These are phyloP conservation scores for Macrophomina phaseolina DNA, from an alignment of 2,329 filamentous ascomycete species.

Conservation along the genomic window DNA sequence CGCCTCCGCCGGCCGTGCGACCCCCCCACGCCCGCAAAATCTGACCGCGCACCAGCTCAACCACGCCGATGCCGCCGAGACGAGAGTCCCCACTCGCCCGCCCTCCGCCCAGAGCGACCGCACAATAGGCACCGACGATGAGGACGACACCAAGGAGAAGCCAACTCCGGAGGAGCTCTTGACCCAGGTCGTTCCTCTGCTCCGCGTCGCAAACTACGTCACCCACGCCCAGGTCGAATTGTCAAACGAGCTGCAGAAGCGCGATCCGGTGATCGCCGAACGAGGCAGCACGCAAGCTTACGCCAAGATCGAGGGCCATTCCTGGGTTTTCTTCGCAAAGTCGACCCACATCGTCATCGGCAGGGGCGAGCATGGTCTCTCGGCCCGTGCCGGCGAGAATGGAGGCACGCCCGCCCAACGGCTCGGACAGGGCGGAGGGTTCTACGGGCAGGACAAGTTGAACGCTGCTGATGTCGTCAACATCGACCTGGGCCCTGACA, in stretches of 20 bases:
- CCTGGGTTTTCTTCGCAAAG: conserved; percentile 85
- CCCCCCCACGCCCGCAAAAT: neutral
- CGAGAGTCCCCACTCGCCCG: conserved; percentile 38
- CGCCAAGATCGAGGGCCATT: conserved; percentile 79
- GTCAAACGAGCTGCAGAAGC: conserved; percentile 55
- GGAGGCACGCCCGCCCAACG: conserved; percentile 30
- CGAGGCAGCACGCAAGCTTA: conserved; percentile 64
- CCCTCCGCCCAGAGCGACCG: conserved; percentile 43
- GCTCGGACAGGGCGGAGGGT: conserved; percentile 32
- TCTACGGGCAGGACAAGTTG: conserved; percentile 32
- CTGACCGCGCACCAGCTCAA: conserved; percentile 39
- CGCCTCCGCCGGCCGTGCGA: neutral
- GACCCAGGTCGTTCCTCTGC: conserved; percentile 44
- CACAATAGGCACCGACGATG: conserved; percentile 49
- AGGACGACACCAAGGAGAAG: conserved; percentile 46
- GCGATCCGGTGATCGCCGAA: conserved; percentile 43
- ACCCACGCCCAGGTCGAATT: conserved; percentile 65
- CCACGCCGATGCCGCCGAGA: conserved; percentile 37
- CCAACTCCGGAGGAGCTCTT: conserved; percentile 37
- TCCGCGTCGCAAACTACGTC: conserved; percentile 53
- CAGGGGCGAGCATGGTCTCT: conserved; percentile 51
- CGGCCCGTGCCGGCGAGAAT: conserved; percentile 40
- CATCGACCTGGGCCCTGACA: conserved; percentile 74
- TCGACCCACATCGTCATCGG: conserved; percentile 78
- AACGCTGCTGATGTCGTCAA: conserved; percentile 62